Conservation (phyloP, 2,329 filamentous ascomycete genomes). For the Sporothrix humicola region DNA sequence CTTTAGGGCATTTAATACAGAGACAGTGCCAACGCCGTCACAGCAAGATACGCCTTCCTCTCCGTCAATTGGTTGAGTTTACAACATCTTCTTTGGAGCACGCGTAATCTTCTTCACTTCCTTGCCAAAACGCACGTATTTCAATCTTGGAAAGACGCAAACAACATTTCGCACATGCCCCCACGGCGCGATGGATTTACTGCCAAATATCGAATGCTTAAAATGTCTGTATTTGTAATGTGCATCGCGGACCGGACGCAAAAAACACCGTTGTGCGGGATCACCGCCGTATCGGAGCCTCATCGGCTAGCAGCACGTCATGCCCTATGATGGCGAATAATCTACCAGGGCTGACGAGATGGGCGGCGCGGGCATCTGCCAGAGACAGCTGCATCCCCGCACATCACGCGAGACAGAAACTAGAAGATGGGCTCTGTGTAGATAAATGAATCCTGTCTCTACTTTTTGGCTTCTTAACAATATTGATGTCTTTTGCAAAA, state of each 20-base stretch:
- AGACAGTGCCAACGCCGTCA: too few species aligned
- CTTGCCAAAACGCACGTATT: not conserved
- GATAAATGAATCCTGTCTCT: not conserved
- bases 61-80: too few species aligned
- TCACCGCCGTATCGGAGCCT: conserved; percentile 12
- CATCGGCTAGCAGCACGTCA: conserved; percentile 19
- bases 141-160: conserved; percentile 6
- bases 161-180: not conserved
- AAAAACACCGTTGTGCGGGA: not conserved
- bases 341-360: conserved; percentile 10
- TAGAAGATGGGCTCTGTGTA: not conserved
- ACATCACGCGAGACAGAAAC: conserved; percentile 1
- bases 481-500: not conserved
- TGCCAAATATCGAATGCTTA: not conserved
- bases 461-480: not conserved
- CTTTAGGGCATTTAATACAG: too few species aligned
- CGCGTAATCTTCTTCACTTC: too few species aligned
- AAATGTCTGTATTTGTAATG: not conserved
- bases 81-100: too few species aligned
- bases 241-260: not conserved
- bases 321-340: conserved; percentile 16
- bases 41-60: too few species aligned
- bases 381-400: not conserved
- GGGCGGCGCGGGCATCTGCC: not conserved
- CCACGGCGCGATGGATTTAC: not conserved